These are phyloP conservation scores for Lolium multiflorum DNA, from an alignment of 176 grass and related monocot species.

Conservation along the genomic window DNA sequence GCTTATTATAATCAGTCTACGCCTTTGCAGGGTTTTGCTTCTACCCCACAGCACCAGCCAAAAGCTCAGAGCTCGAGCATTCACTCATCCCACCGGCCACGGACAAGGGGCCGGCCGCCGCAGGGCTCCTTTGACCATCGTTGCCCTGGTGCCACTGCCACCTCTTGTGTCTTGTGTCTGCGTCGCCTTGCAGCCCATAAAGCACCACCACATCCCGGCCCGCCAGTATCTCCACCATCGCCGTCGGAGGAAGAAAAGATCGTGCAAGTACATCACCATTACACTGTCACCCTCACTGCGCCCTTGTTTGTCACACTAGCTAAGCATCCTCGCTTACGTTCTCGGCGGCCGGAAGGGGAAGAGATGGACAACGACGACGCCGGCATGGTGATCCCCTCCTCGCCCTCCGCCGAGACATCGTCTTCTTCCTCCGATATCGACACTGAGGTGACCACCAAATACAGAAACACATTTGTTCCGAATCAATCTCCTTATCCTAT, in stretches of 20 bases:
- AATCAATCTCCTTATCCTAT: not conserved
- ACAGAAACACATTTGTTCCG: not conserved
- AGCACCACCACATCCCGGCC: not conserved
- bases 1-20: conserved; percentile 27
- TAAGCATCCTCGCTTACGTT: not conserved
- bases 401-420: conserved; percentile 71
- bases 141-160: conserved; percentile 27
- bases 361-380: conserved; percentile 59
- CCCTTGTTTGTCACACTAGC: not conserved
- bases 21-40: not conserved
- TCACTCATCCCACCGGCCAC: not conserved
- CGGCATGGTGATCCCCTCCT: conserved; percentile 62
- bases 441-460: conserved; percentile 66
- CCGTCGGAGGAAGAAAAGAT: not conserved
- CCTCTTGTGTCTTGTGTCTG: conserved; percentile 12
- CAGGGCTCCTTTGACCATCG: conserved; percentile 28
- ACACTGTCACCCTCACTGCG: not conserved
- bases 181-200: conserved; percentile 4
- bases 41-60: conserved; percentile 15
- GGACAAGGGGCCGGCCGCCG: not conserved
- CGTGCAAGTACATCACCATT: not conserved
- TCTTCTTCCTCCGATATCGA: conserved; percentile 85
- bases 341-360: not conserved
- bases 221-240: not conserved
- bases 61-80: conserved; percentile 35